Conservation (phyloP, 495 filamentous ascomycete genomes). For the Tuber microsphaerosporum region DNA sequence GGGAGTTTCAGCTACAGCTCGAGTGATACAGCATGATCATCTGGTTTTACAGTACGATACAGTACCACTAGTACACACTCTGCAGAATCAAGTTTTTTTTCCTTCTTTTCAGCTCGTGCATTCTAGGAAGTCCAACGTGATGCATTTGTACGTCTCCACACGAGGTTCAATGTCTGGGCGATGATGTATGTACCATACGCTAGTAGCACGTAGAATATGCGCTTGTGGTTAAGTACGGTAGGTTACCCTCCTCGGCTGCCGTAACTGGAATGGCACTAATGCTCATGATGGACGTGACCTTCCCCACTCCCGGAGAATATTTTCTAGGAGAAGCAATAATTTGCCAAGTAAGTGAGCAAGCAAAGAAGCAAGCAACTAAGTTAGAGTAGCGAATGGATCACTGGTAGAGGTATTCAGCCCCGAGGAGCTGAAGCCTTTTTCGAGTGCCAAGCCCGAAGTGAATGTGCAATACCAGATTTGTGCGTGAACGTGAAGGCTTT, state of each 20-base stretch:
- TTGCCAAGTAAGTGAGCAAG: too few species aligned
- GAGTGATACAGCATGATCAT: slow-evolving; percentile 1
- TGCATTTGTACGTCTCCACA: too few species aligned
- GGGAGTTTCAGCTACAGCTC: not conserved
- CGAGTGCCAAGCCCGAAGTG: too few species aligned
- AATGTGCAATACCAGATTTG: too few species aligned
- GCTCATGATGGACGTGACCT: not conserved
- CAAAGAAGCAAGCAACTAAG: too few species aligned
- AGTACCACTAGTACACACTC: not conserved
- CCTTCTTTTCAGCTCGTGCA: not conserved
- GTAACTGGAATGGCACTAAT: not conserved
- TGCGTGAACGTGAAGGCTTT: too few species aligned
- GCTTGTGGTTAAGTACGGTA: not conserved
- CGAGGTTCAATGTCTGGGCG: not conserved
- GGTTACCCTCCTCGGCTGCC: not conserved
- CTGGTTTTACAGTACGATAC: not conserved
- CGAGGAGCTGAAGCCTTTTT: too few species aligned
- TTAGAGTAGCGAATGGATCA: too few species aligned
- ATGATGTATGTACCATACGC: not conserved
- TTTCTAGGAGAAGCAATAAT: not conserved
- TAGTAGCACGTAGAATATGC: not conserved
- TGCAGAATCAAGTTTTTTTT: not conserved
- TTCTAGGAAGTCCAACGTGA: not conserved
- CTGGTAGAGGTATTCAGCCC: too few species aligned
- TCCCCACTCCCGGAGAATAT: not conserved